Conservation (phyloP, 768 basidiomycete genomes). For the Panus rudis region DNA sequence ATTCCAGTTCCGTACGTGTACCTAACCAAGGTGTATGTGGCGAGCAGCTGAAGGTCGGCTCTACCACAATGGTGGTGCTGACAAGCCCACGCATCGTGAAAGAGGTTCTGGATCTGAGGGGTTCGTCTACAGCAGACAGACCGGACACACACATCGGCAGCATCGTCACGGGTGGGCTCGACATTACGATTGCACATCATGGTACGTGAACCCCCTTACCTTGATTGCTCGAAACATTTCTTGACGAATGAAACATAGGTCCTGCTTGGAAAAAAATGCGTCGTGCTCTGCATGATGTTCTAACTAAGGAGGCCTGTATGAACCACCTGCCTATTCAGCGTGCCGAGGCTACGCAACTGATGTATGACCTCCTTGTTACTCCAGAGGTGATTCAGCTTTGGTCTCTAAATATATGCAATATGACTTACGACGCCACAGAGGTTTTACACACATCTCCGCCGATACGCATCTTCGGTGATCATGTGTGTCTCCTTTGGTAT, state of each 20-base stretch:
- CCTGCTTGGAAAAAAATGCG: background rate
- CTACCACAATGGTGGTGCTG: background rate
- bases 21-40: background rate
- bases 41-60: background rate
- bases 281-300: background rate
- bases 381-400: slow-evolving; percentile 15
- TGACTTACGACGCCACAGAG: background rate
- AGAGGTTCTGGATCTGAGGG: background rate
- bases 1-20: background rate
- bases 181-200: background rate
- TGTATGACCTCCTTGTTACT: slow-evolving; percentile 20
- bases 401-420: background rate
- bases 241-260: background rate
- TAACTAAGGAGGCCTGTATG: background rate
- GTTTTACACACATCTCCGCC: background rate
- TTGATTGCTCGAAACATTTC: background rate
- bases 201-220: background rate
- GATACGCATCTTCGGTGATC: background rate
- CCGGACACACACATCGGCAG: background rate
- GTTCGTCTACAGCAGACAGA: background rate
- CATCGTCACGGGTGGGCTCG: background rate
- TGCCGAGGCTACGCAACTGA: slow-evolving; percentile 24
- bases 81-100: background rate
- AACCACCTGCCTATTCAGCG: slow-evolving; percentile 7
- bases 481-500: background rate